Evolutionary conservation across 768 basidiomycete genomes (phyloP), one percentile per base, ranked within the genome.

Genomic region (Hygrocybe punicea): DNA sequence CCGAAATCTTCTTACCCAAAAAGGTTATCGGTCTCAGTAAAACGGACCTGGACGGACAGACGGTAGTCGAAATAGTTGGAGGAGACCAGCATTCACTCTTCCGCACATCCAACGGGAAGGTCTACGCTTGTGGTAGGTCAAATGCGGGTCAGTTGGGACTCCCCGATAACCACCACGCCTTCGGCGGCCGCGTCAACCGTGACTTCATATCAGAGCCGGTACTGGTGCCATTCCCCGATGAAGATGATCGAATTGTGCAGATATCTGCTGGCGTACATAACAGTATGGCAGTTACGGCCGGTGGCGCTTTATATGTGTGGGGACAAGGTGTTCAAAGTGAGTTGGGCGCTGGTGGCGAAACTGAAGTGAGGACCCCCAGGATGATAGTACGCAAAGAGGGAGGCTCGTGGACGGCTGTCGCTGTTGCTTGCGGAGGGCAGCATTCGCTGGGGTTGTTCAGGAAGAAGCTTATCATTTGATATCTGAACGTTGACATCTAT

Each of bases 11-110:
- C 56, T 71, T 81, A 1, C 91, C 91, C 1, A 80, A 76, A 62
- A 83, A 79, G 53, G 84, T 93, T n/a, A 70, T 77, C 48, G 75
- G 80, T 6, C 79, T 93, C 8, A 81, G 82, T 73, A 84, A 81
- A 63, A 72, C 76, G 39, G 80, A 81, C 42, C 81, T 91, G 6
- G 77, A 69, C 3, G 85, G 81, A 49, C 85, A 83, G 51, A 73
- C 73, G 2, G 82, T 93, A 48, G 74, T 85, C 19, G 82, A 91
- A 67, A 91, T 98, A 60, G 78, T 66, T 19, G 92, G 88, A 16
- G 93, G 96, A 45, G 86, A 89, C 56, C 90, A 97, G 63, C 94
- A 99, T 68, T 85, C 93, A 0, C 69, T 98, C 47, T 98, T 99
- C 80, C 77, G 93, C 62, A 89, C 94, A 10, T 79, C 82, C 37